phyloP scores from a whole-genome alignment of 2,329 filamentous ascomycete genomes.

The Furcasterigmium furcatum region DNA sequence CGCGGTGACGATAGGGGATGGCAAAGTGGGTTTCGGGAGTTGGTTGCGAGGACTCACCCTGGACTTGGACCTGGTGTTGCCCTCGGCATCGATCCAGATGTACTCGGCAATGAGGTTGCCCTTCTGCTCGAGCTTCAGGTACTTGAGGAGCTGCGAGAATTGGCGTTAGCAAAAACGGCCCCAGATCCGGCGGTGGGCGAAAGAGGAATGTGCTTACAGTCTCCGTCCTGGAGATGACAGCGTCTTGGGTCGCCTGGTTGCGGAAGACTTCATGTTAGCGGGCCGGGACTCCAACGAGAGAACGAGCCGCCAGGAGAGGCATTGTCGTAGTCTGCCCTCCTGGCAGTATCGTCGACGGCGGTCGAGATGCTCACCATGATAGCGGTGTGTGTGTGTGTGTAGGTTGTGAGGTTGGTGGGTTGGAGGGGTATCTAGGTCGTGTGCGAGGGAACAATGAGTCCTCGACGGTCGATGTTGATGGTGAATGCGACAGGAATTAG shows the following conservation, averaged over 20 bases:
- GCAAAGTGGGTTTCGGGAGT: too few relatives aligned
- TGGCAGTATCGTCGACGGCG: too few relatives aligned
- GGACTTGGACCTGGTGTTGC: slow-evolving; percentile 88
- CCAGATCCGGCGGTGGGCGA: slow-evolving; percentile 1
- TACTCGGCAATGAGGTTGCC: slow-evolving; percentile 91
- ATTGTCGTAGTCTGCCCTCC: too few relatives aligned
- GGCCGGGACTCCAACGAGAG: neutral
- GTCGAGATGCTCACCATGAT: neutral
- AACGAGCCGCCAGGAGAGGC: too few relatives aligned
- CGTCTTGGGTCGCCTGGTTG: slow-evolving; percentile 20
- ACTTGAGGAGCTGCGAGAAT: slow-evolving; percentile 75
- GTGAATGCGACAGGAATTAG: too few relatives aligned
- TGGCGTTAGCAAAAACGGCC: slow-evolving; percentile 8
- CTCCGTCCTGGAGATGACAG: slow-evolving; percentile 25
- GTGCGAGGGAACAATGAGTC: neutral
- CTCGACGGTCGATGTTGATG: too few relatives aligned
- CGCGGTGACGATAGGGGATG: neutral
- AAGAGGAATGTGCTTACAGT: slow-evolving; percentile 21
- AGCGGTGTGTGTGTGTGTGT: neutral
- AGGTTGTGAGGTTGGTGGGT: neutral
- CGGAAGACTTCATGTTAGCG: slow-evolving; percentile 12
- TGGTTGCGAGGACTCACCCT: slow-evolving; percentile 67
- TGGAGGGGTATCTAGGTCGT: neutral
- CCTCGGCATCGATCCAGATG: slow-evolving; percentile 87
- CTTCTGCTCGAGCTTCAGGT: slow-evolving; percentile 85